phyloP scores from a whole-genome alignment of 2,329 filamentous ascomycete genomes.

The Fusarium falciforme region DNA sequence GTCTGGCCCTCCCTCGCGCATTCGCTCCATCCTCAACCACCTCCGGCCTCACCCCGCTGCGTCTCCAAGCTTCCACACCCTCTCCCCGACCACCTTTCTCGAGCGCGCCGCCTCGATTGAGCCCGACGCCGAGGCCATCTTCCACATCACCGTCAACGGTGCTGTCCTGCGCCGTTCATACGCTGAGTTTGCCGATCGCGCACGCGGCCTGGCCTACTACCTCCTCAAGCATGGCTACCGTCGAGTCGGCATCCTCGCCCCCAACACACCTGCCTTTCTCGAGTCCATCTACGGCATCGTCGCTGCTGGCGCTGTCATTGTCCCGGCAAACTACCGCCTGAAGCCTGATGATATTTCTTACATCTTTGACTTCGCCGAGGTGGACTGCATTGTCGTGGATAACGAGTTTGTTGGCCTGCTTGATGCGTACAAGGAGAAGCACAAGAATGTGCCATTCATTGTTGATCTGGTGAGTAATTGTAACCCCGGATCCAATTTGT shows the following conservation, averaged over 20 bases:
- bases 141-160: constrained; percentile 85
- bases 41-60: constrained; percentile 55
- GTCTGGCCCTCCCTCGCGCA: constrained; percentile 72
- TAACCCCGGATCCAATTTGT: not conserved
- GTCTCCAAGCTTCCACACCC: constrained; percentile 75
- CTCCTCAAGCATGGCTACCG: constrained; percentile 78
- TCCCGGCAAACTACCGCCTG: constrained; percentile 72
- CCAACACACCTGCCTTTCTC: constrained; percentile 95
- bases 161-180: constrained; percentile 82
- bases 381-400: constrained; percentile 89
- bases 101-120: constrained; percentile 89
- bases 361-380: constrained; percentile 89
- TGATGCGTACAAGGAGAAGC: constrained; percentile 69
- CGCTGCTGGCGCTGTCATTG: constrained; percentile 82
- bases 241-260: constrained; percentile 85
- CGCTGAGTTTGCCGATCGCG: constrained; percentile 84
- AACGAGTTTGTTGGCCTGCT: constrained; percentile 80
- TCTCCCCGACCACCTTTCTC: constrained; percentile 89
- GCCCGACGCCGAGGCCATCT: constrained; percentile 84
- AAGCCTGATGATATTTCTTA: constrained; percentile 89
- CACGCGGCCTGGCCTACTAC: constrained; percentile 89
- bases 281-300: constrained; percentile 90
- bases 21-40: constrained; percentile 68
- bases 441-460: constrained; percentile 76
- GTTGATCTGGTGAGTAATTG: constrained; percentile 69